These are phyloP conservation scores for Calocybe cyanea DNA, from an alignment of 768 basidiomycete genomes.

Conservation along the genomic window DNA sequence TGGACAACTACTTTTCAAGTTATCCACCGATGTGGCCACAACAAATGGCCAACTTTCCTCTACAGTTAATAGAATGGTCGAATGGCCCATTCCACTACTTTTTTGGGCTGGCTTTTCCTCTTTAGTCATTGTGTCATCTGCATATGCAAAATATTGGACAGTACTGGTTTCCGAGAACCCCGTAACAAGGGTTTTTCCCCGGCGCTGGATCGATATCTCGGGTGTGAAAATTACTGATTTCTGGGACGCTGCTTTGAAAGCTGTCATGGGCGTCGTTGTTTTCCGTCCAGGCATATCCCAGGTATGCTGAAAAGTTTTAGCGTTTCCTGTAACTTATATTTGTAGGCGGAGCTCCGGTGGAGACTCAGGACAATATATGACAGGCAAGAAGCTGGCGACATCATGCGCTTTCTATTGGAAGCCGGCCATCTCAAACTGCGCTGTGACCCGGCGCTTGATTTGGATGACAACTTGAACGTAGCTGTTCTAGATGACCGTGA, in stretches of 20 bases:
- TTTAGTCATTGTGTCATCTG: constrained; percentile 53
- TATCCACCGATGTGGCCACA: constrained; percentile 11
- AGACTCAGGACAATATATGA: constrained; percentile 70
- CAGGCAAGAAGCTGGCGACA: constrained; percentile 66
- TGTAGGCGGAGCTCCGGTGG: constrained; percentile 68
- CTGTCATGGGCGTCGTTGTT: constrained; percentile 61
- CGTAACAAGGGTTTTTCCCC: constrained; percentile 49
- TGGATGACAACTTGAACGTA: constrained; percentile 19
- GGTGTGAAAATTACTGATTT: constrained; percentile 55
- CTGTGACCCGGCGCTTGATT: constrained; percentile 17
- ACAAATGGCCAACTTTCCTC: constrained; percentile 22
- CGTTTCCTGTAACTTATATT: constrained; percentile 5
- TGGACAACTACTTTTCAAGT: constrained; percentile 10
- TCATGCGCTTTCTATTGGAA: constrained; percentile 49
- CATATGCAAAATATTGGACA: constrained; percentile 50
- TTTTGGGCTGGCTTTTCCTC: constrained; percentile 63
- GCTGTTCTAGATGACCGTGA: constrained; percentile 48
- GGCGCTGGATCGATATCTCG: constrained; percentile 75
- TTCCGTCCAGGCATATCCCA: constrained; percentile 73
- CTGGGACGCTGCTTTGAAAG: constrained; percentile 71
- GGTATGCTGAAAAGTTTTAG: constrained; percentile 31
- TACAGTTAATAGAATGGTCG: constrained; percentile 39
- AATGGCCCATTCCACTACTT: constrained; percentile 50
- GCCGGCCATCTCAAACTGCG: constrained; percentile 45
- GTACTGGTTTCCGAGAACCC: constrained; percentile 47